phyloP scores from a whole-genome alignment of 1,284 basidiomycete genomes.

The Taiwanofungus camphoratus region DNA sequence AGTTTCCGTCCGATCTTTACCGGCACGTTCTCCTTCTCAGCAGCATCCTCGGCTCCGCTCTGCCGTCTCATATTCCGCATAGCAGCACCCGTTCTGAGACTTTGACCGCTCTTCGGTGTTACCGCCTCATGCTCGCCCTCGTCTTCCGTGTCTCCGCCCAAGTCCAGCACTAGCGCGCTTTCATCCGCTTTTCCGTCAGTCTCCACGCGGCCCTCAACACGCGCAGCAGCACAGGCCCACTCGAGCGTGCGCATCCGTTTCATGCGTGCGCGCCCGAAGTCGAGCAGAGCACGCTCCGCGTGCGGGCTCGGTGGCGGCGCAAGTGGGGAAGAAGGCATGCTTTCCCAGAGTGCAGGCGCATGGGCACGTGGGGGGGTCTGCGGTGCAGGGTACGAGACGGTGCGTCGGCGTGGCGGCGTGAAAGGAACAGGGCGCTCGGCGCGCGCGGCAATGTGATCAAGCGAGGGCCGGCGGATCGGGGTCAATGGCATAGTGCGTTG shows the following conservation, averaged over 20 bases:
- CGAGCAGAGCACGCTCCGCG: constrained; percentile 37
- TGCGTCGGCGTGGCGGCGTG: constrained; percentile 10
- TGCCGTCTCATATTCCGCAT: constrained; percentile 11
- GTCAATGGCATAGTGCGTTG: too few relatives aligned
- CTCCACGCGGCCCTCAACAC: constrained; percentile 27
- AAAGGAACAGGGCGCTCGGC: constrained; percentile 21
- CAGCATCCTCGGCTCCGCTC: constrained; percentile 8
- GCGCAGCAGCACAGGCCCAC: constrained; percentile 66
- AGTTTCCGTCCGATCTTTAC: neutral
- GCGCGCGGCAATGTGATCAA: constrained; percentile 47
- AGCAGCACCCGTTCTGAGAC: constrained; percentile 8
- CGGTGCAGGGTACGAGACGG: constrained; percentile 36
- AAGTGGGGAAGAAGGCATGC: constrained; percentile 63
- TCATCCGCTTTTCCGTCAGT: constrained; percentile 23
- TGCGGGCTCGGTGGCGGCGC: constrained; percentile 25
- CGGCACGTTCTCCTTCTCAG: constrained; percentile 13
- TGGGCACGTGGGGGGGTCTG: constrained; percentile 32
- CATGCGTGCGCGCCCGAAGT: constrained; percentile 37
- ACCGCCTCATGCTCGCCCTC: constrained; percentile 34
- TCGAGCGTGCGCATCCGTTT: constrained; percentile 51
- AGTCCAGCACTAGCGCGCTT: constrained; percentile 24
- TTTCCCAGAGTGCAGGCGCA: constrained; percentile 48
- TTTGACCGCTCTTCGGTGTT: constrained; percentile 37
- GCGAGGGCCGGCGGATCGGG: constrained; percentile 34
- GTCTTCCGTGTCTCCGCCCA: constrained; percentile 28